Evolutionary conservation across 2,329 filamentous ascomycete species (phyloP), one percentile per base, ranked within the genome.

Genomic region (Beauveria australis): DNA sequence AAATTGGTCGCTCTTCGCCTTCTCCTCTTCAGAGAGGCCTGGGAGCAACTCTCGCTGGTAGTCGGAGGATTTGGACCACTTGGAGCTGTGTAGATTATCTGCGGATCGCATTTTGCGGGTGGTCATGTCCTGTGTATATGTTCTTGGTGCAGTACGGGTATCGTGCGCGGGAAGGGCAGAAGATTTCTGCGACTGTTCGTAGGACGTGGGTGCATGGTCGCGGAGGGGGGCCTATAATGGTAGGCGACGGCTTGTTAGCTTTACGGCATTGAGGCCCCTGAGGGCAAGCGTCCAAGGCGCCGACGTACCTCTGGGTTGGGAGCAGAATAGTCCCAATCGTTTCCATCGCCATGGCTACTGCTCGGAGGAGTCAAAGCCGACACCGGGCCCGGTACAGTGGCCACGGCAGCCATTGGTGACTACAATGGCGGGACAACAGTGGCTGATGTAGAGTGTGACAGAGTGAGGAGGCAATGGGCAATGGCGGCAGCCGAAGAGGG

Each of bases 361-460:
- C 74, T 75, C 18, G 80, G 75, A 61, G 79, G 77, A 63, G 76
- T 78, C 62, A 83, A 71, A 51, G 75, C 73, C 60, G 78, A 75
- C 63, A 78, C 74, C 56, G 78, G 74, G 64, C 77, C 76, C 63
- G 78, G 76, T 66, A 74, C 74, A 65, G 79, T 73, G 65, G 81
- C 80, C 71, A 84, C 77, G 69, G 79, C 76, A 67, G 81, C 77
- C 81, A 83, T 84, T 64, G 62, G 63, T 59, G 63, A 63, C 57
- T 28, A 49, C 18, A 59, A 19, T 16, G 16, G 63, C 61, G 37
- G 57, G 49, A 48, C 16, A 12, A 22, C 19, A 22, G 48, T 51
- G 57, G 48, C 40, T 53, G 24, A 48, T 30, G 33, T 41, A 24
- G 33, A 47, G n/a, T 33, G 41, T n/a, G 14, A 51, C 16, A 33